These are phyloP conservation scores for Penicillium goetzii DNA, from an alignment of 495 filamentous ascomycete genomes.

Conservation along the genomic window DNA sequence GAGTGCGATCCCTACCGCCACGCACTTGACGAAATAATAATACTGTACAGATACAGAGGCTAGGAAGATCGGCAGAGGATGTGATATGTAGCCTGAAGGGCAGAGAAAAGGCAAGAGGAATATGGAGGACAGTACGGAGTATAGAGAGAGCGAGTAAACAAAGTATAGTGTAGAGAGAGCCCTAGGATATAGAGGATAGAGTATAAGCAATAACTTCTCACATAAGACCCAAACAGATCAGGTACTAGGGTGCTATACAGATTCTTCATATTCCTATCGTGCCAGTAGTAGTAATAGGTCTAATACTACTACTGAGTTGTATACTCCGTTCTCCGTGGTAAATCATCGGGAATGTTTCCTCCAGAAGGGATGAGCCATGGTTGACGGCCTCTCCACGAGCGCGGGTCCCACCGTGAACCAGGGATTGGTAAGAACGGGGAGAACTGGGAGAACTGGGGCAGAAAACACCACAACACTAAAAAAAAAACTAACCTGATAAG, in stretches of 20 bases:
- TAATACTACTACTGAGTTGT: neutral
- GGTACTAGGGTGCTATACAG: neutral
- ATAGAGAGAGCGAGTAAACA: neutral
- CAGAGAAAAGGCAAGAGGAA: neutral
- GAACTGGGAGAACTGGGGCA: neutral
- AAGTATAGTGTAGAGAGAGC: neutral
- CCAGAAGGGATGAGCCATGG: constrained; percentile 14
- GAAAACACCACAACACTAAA: too few species aligned
- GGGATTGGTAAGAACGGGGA: constrained; percentile 17
- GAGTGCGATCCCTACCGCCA: constrained; percentile 24
- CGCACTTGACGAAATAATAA: constrained; percentile 15
- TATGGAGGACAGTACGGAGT: neutral
- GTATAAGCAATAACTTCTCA: neutral
- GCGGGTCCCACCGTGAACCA: constrained; percentile 30
- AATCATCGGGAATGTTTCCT: constrained; percentile 13
- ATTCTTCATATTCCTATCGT: neutral
- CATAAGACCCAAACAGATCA: neutral
- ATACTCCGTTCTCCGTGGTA: neutral
- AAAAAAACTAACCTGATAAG: too few species aligned
- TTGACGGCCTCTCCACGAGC: constrained; percentile 19
- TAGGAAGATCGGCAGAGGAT: neutral
- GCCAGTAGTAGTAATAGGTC: too few species aligned
- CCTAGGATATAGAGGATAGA: neutral
- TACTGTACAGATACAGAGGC: neutral
- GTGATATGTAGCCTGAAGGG: neutral